Evolutionary conservation across 1,284 basidiomycete species (phyloP).

Genomic region (Ceratobasidium sp.): DNA sequence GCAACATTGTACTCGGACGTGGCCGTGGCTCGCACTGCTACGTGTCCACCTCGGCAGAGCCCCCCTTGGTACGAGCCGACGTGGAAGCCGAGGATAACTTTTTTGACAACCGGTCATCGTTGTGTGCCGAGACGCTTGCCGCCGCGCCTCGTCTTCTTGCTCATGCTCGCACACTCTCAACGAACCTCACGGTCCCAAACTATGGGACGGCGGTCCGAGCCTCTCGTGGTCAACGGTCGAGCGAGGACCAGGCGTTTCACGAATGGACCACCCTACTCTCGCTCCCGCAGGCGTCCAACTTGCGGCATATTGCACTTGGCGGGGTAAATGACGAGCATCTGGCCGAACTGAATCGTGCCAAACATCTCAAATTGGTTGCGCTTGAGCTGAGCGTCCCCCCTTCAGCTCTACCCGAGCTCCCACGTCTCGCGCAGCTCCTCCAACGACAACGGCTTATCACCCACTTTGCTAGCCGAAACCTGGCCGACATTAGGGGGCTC

Average conservation of each 20-base stretch:
- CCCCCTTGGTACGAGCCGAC: constrained; percentile 9
- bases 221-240: constrained; percentile 21
- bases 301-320: constrained; percentile 21
- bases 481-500: constrained; percentile 33
- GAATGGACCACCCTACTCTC: constrained; percentile 22
- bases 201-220: constrained; percentile 33
- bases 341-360: not conserved
- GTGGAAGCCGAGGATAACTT: constrained; percentile 31
- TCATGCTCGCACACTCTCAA: constrained; percentile 17
- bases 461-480: constrained; percentile 40
- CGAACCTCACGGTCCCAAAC: constrained; percentile 33
- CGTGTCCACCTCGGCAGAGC: constrained; percentile 37
- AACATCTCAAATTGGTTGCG: constrained; percentile 28
- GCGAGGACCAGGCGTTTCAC: constrained; percentile 31
- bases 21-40: constrained; percentile 24
- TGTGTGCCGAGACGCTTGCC: constrained; percentile 36
- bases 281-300: constrained; percentile 18
- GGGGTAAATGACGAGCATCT: constrained; percentile 27
- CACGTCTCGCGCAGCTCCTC: constrained; percentile 13
- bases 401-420: constrained; percentile 32
- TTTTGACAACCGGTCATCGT: constrained; percentile 40
- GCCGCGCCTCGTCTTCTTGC: constrained; percentile 19
- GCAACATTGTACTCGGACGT: not conserved
- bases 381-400: constrained; percentile 34
- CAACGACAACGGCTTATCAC: constrained; percentile 30